Conservation (phyloP, 371 early-diverging fungal genomes). For the Phascolomyces articulosus region DNA sequence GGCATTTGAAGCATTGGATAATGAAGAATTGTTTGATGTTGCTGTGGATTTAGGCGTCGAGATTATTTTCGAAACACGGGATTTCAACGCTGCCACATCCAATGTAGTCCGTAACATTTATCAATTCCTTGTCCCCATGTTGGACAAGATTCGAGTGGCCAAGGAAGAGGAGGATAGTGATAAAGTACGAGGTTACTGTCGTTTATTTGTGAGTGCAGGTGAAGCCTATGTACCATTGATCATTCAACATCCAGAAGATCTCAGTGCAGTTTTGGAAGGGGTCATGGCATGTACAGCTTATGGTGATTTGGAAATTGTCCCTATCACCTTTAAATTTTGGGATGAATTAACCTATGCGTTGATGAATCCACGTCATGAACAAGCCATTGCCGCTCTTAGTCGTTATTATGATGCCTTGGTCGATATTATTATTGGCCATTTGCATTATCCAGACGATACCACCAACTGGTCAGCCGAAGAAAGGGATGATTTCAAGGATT, state of each 20-base stretch:
- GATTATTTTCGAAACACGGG: constrained; percentile 78
- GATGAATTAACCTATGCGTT: constrained; percentile 71
- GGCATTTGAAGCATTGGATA: constrained; percentile 74
- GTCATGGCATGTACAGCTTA: constrained; percentile 73
- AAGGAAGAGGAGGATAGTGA: constrained; percentile 47
- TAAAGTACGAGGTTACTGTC: constrained; percentile 71
- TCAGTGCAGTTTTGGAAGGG: constrained; percentile 71
- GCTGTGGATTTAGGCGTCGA: constrained; percentile 86
- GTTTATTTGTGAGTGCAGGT: constrained; percentile 86
- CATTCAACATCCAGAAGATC: constrained; percentile 62
- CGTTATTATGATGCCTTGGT: constrained; percentile 75
- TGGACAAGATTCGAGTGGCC: constrained; percentile 49
- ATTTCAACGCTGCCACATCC: constrained; percentile 45
- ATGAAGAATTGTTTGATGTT: constrained; percentile 77
- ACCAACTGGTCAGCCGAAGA: constrained; percentile 79
- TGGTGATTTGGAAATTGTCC: constrained; percentile 70
- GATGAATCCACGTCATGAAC: constrained; percentile 47
- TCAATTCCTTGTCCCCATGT: constrained; percentile 50
- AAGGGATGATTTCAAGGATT: constrained; percentile 93
- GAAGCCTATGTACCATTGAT: constrained; percentile 80
- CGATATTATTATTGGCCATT: constrained; percentile 81
- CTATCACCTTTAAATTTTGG: constrained; percentile 90
- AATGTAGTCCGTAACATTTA: constrained; percentile 46
- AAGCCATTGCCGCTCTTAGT: constrained; percentile 50
- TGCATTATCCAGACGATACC: constrained; percentile 80